Evolutionary conservation across 1,139 yeast genomes (phyloP).

Genomic region (Candida labiduridarum): DNA sequence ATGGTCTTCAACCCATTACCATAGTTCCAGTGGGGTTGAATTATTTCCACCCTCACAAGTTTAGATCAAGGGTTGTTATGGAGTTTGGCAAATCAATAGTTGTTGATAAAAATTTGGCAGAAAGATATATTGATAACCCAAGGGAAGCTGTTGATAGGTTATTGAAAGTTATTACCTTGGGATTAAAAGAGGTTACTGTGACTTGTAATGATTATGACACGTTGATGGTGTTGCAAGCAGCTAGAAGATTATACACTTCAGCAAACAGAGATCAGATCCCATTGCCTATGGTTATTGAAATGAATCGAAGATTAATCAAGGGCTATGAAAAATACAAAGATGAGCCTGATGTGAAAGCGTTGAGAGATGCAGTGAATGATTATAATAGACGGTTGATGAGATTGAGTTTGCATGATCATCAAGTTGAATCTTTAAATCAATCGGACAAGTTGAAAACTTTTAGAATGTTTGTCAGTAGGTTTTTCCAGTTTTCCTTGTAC

Average conservation of each 20-base stretch:
- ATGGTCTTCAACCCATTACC: slow-evolving; percentile 34
- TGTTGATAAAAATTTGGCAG: slow-evolving; percentile 33
- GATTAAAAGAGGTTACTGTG: slow-evolving; percentile 85
- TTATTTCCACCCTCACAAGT: slow-evolving; percentile 49
- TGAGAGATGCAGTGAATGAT: slow-evolving; percentile 36
- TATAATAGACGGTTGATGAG: slow-evolving; percentile 38
- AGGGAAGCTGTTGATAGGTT: slow-evolving; percentile 72
- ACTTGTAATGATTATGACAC: slow-evolving; percentile 95
- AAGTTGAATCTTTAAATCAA: slow-evolving; percentile 37
- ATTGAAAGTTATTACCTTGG: slow-evolving; percentile 69
- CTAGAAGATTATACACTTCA: slow-evolving; percentile 49
- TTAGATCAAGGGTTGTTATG: slow-evolving; percentile 49
- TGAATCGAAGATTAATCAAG: slow-evolving; percentile 44
- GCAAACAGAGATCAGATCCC: slow-evolving; percentile 38
- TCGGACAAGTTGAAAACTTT: slow-evolving; percentile 31
- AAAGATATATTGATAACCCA: slow-evolving; percentile 40
- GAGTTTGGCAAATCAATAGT: slow-evolving; percentile 49
- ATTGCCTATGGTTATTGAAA: slow-evolving; percentile 47
- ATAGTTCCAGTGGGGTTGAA: slow-evolving; percentile 51
- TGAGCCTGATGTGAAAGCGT: slow-evolving; percentile 35
- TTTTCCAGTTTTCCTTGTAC: slow-evolving; percentile 35
- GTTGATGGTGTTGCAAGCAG: slow-evolving; percentile 91
- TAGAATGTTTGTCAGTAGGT: slow-evolving; percentile 29
- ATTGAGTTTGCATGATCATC: slow-evolving; percentile 48
- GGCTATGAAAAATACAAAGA: slow-evolving; percentile 42